These are phyloP conservation scores for Quillaja saponaria DNA, from an alignment of 306 rosid species.

Conservation along the genomic window DNA sequence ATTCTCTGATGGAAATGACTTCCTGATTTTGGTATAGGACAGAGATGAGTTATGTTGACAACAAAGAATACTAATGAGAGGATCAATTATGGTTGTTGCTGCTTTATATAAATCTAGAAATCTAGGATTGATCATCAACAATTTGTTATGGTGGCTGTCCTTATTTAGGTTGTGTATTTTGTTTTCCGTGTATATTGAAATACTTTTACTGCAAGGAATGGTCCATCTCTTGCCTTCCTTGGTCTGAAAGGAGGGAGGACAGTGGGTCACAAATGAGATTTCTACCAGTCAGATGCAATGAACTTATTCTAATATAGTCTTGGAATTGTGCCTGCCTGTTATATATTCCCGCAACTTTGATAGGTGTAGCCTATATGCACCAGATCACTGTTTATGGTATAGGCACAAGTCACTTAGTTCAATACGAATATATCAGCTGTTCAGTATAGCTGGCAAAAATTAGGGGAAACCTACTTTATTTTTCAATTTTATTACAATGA, in stretches of 20 bases:
- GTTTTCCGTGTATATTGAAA: not conserved
- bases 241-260: not conserved
- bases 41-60: too few relatives aligned
- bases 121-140: not conserved
- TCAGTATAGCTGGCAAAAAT: not conserved
- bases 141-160: not conserved
- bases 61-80: too few relatives aligned
- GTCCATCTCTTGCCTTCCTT: not conserved
- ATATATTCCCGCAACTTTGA: too few relatives aligned
- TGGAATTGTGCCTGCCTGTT: not conserved
- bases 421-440: too few relatives aligned
- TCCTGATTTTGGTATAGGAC: too few relatives aligned
- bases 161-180: not conserved
- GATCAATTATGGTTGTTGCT: too few relatives aligned
- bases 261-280: not conserved
- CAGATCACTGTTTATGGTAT: too few relatives aligned
- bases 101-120: too few relatives aligned
- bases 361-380: too few relatives aligned
- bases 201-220: not conserved
- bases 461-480: not conserved
- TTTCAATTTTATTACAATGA: not conserved
- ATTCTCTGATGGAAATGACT: too few relatives aligned
- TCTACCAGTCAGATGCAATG: not conserved
- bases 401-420: too few relatives aligned
- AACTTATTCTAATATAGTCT: not conserved